Percentiles rank a stretch among this genome's conserved stretches.
Conservation (phyloP, 1,139 yeast species). For the Zygosaccharomyces pseudobailii region DNA sequence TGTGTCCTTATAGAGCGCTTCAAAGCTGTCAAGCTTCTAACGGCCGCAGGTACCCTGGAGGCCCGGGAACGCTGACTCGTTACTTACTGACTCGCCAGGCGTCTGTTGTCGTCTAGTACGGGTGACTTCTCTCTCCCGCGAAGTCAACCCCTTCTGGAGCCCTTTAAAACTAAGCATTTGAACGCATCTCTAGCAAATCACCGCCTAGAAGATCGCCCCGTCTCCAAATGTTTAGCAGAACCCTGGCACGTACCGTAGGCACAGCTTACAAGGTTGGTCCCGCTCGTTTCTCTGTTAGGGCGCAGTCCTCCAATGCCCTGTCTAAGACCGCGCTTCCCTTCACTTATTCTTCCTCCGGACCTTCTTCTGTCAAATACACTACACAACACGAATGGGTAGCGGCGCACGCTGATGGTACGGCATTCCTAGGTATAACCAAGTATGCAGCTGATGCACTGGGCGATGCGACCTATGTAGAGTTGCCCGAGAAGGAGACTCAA, state of each 20-base stretch:
- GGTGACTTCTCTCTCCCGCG: not conserved
- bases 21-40: no score
- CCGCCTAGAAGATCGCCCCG: not conserved
- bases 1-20: no score
- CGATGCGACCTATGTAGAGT: conserved; percentile 90
- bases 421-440: conserved; percentile 86
- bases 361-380: conserved; percentile 57
- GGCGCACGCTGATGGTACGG: conserved; percentile 71
- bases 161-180: not conserved
- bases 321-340: conserved; percentile 31
- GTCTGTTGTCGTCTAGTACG: not conserved
- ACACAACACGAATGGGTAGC: conserved; percentile 96
- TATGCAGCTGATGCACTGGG: conserved; percentile 98
- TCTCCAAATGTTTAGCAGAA: not conserved
- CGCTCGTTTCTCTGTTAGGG: conserved; percentile 18
- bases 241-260: conserved; percentile 6
- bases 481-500: conserved; percentile 69
- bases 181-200: not conserved
- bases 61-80: no score
- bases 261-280: conserved; percentile 1
- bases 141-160: not conserved
- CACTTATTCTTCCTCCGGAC: conserved; percentile 30
- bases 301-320: conserved; percentile 27
- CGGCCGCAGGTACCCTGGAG: no score
- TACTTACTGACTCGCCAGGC: no score